Evolutionary conservation across 257 asterid species (phyloP).

Genomic region (Primulina eburnea): DNA sequence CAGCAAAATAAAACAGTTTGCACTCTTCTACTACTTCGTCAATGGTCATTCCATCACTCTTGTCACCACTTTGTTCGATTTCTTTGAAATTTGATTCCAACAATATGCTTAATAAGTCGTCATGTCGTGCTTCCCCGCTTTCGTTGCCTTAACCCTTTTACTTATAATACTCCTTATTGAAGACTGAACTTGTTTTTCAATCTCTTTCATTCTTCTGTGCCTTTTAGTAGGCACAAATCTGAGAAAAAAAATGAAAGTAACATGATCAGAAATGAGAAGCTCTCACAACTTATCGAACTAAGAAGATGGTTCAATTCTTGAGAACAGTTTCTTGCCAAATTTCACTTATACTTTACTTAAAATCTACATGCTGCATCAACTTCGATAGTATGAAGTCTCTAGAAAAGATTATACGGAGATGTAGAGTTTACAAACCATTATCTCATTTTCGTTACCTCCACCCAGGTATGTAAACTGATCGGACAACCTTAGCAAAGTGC

Average conservation of each 20-base stretch:
- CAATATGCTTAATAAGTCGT: background rate
- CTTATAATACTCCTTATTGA: background rate
- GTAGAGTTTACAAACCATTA: background rate
- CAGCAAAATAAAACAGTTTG: background rate
- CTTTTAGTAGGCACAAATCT: background rate
- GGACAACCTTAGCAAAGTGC: background rate
- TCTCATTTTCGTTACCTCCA: slow-evolving; percentile 11
- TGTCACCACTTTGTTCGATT: background rate
- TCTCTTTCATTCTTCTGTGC: slow-evolving; percentile 1
- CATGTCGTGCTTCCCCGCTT: background rate
- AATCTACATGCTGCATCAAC: background rate
- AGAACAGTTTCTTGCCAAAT: background rate
- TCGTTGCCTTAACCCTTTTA: background rate
- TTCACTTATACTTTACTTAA: background rate
- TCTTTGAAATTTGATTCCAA: background rate
- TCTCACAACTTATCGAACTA: background rate
- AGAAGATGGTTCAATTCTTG: background rate
- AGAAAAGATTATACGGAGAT: background rate
- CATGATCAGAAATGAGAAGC: background rate
- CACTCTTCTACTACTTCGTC: background rate
- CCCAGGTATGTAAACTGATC: slow-evolving; percentile 10
- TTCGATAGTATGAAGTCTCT: background rate
- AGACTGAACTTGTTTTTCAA: slow-evolving; percentile 1
- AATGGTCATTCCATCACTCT: background rate
- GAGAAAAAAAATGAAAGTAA: background rate